Evolutionary conservation across 257 asterid species (phyloP).

Genomic region (Scutellaria galericulata): DNA sequence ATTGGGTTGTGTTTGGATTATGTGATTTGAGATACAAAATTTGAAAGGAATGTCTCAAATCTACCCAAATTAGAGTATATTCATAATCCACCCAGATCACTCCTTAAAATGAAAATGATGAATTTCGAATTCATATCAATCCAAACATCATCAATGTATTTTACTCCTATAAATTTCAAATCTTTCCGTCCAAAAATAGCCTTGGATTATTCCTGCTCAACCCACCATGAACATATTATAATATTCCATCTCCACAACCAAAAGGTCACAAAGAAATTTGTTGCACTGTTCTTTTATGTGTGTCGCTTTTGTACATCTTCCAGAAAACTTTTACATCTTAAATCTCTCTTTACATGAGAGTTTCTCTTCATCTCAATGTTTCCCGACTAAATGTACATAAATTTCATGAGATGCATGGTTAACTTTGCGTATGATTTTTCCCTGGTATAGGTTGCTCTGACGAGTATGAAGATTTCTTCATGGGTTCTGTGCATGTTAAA

Average conservation of each 20-base stretch:
- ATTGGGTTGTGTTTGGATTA: too few species aligned
- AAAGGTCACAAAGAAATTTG: neutral
- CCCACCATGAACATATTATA: neutral
- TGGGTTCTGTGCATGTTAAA: slow-evolving; percentile 83
- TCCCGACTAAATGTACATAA: neutral
- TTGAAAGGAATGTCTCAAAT: too few species aligned
- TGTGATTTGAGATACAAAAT: too few species aligned
- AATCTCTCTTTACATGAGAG: neutral
- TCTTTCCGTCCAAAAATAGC: neutral
- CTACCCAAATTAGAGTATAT: too few species aligned
- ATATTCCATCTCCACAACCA: too few species aligned
- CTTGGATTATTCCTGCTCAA: neutral
- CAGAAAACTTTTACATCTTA: neutral
- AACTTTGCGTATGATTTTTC: slow-evolving; percentile 31
- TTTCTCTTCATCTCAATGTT: slow-evolving; percentile 5
- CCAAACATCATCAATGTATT: too few species aligned
- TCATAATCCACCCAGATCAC: too few species aligned
- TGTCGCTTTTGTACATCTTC: neutral
- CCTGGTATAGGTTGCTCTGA: slow-evolving; percentile 55
- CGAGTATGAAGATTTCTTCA: slow-evolving; percentile 53
- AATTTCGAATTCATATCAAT: too few species aligned
- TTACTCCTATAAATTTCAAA: too few species aligned
- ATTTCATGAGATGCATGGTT: slow-evolving; percentile 23
- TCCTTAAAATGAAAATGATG: too few species aligned
- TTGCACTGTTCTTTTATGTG: neutral